phyloP scores from a whole-genome alignment of 2,329 filamentous ascomycete species.

The Monosporascus cannonballus region DNA sequence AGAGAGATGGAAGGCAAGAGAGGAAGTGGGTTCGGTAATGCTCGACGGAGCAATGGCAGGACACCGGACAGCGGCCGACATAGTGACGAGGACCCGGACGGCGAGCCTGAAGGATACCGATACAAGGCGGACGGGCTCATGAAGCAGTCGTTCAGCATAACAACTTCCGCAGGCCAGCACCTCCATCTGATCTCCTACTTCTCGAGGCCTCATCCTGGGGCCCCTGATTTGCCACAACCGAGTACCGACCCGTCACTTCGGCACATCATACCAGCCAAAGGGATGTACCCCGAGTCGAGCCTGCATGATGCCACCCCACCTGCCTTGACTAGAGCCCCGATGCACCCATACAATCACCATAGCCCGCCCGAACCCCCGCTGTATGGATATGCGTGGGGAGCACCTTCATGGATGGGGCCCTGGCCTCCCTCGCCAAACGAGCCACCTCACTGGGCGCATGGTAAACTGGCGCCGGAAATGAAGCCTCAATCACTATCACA shows the following conservation, averaged over 20 bases:
- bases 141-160: constrained; percentile 99
- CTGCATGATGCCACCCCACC: constrained; percentile 80
- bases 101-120: constrained; percentile 82
- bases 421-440: constrained; percentile 35
- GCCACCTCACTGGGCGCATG: constrained; percentile 30
- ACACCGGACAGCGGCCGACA: constrained; percentile 76
- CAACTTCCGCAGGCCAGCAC: constrained; percentile 80
- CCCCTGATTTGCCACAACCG: constrained; percentile 71
- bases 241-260: constrained; percentile 74
- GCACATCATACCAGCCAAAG: constrained; percentile 80
- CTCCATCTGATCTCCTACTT: constrained; percentile 98
- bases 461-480: constrained; percentile 21
- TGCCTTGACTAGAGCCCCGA: constrained; percentile 70
- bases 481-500: constrained; percentile 16
- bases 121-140: constrained; percentile 96
- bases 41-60: constrained; percentile 58
- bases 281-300: constrained; percentile 95
- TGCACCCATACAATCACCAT: constrained; percentile 41
- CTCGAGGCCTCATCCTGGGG: constrained; percentile 68
- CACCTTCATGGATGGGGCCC: constrained; percentile 27
- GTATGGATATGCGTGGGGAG: constrained; percentile 33
- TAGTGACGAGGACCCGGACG: constrained; percentile 80
- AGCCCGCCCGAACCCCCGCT: constrained; percentile 24
- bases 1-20: constrained; percentile 98
- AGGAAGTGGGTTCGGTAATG: constrained; percentile 65